Conservation (phyloP, 176 grass and related monocot genomes). For the Avena sativa region DNA sequence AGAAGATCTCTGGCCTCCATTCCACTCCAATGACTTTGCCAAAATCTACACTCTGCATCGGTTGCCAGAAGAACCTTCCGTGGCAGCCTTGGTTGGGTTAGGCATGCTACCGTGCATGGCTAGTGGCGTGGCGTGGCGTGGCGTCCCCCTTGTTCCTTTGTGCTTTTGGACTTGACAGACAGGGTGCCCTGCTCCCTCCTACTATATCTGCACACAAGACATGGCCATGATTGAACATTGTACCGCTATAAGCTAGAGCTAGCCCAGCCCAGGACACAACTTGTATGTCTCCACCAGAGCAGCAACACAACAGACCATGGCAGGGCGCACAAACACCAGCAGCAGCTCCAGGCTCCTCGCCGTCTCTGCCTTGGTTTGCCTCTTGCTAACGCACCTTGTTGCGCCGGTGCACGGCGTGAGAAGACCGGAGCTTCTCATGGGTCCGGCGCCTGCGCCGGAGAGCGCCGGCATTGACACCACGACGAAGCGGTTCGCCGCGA, state of each 20-base stretch:
- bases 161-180: conserved; percentile 53
- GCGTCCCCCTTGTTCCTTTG: conserved; percentile 44
- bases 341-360: conserved; percentile 28
- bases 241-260: conserved; percentile 39
- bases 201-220: conserved; percentile 64
- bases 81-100: conserved; percentile 50
- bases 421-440: conserved; percentile 39
- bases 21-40: conserved; percentile 48
- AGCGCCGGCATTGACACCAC: conserved; percentile 20
- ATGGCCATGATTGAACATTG: conserved; percentile 47
- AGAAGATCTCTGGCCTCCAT: conserved; percentile 35
- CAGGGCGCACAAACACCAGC: not conserved
- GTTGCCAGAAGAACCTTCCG: conserved; percentile 62
- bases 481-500: conserved; percentile 28
- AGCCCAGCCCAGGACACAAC: conserved; percentile 14
- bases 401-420: conserved; percentile 40
- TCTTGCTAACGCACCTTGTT: conserved; percentile 35
- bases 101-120: conserved; percentile 33
- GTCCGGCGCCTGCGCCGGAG: not conserved
- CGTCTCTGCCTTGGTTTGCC: conserved; percentile 43
- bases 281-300: conserved; percentile 53
- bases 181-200: conserved; percentile 25
- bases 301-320: conserved; percentile 46
- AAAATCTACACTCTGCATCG: conserved; percentile 47
- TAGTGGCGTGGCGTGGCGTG: not conserved